Conservation (phyloP, 2,329 filamentous ascomycete genomes). For the Hypoxylon sp. region DNA sequence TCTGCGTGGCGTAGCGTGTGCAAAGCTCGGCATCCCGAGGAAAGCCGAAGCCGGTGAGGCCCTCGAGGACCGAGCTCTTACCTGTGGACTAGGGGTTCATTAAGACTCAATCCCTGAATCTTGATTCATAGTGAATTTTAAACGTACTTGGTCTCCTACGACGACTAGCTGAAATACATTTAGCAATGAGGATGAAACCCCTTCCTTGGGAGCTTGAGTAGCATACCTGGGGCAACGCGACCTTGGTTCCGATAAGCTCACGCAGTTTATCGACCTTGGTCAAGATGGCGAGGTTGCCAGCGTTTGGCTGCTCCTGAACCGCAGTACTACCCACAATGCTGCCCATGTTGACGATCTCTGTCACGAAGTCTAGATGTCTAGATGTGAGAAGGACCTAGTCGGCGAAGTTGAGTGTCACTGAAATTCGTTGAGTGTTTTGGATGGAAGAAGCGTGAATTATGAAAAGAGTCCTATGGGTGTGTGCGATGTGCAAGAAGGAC, state of each 20-base stretch:
- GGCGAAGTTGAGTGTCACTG: not conserved
- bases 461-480: not conserved
- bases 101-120: too few relatives aligned
- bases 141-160: constrained; percentile 81
- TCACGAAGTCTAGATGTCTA: not conserved
- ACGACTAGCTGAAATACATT: constrained; percentile 76
- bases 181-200: not conserved
- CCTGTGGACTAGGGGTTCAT: constrained; percentile 69
- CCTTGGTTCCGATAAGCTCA: constrained; percentile 55
- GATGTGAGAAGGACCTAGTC: not conserved
- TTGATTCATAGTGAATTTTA: too few relatives aligned
- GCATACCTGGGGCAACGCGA: constrained; percentile 51
- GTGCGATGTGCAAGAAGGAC: not conserved
- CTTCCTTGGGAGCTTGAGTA: constrained; percentile 38
- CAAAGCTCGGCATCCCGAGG: constrained; percentile 60
- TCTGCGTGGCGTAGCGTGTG: constrained; percentile 64
- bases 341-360: constrained; percentile 28
- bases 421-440: not conserved
- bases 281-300: constrained; percentile 47
- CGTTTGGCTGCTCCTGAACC: constrained; percentile 1
- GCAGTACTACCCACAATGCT: constrained; percentile 3
- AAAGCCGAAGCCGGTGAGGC: constrained; percentile 62
- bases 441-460: not conserved
- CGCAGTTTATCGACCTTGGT: constrained; percentile 58
- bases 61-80: constrained; percentile 87